Conservation (phyloP, 257 asterid species). For the Sherardia arvensis region DNA sequence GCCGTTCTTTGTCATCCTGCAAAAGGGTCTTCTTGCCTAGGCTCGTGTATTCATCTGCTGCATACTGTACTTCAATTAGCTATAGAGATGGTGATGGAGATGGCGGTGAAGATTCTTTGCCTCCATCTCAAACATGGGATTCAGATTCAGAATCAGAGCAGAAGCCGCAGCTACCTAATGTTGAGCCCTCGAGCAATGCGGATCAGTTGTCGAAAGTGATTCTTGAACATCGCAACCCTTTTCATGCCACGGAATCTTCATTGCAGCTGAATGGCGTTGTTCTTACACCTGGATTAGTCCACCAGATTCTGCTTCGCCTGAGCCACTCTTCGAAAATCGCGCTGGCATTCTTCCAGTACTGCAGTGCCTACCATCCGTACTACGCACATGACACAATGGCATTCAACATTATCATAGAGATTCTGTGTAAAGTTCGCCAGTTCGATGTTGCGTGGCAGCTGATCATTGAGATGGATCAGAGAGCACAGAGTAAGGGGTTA, state of each 20-base stretch:
- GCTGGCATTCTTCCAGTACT: constrained; percentile 60
- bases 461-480: constrained; percentile 24
- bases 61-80: background rate
- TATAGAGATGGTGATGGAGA: background rate
- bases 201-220: constrained; percentile 58
- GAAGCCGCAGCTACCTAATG: constrained; percentile 19
- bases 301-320: constrained; percentile 79
- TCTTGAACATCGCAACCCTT: constrained; percentile 80
- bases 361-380: constrained; percentile 28
- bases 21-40: background rate
- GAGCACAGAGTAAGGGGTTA: background rate
- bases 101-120: background rate
- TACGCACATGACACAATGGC: constrained; percentile 42
- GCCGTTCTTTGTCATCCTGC: background rate
- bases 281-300: constrained; percentile 45
- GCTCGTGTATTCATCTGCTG: background rate
- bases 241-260: constrained; percentile 80
- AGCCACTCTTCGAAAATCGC: constrained; percentile 68
- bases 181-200: constrained; percentile 54
- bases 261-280: constrained; percentile 64
- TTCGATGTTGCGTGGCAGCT: constrained; percentile 86
- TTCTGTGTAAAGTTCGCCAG: constrained; percentile 66
- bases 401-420: constrained; percentile 57
- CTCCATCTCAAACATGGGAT: background rate
- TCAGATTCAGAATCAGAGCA: background rate